These are phyloP conservation scores for Phytophthora ramorum DNA, from an alignment of 352 stramenopile genomes.

Conservation along the genomic window DNA sequence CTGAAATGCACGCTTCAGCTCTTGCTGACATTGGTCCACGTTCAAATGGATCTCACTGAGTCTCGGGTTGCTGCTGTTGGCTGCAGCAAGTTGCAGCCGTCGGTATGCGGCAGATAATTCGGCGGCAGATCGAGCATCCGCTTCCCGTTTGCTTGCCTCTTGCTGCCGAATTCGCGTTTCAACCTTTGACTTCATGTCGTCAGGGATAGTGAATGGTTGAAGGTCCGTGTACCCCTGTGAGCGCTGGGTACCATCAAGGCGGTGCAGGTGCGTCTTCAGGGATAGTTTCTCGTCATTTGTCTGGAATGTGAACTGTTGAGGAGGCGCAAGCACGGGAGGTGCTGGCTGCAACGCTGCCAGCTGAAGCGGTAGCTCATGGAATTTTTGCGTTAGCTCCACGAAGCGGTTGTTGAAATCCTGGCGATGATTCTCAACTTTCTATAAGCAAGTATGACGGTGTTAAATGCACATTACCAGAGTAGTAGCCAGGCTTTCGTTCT, in stretches of 20 bases:
- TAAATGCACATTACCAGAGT: no score
- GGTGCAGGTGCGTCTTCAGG: slow-evolving; percentile 55
- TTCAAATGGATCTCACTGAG: slow-evolving; percentile 66
- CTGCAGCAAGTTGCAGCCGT: slow-evolving; percentile 53
- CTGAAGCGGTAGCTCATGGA: slow-evolving; percentile 63
- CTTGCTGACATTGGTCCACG: slow-evolving; percentile 70
- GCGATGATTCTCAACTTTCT: slow-evolving; percentile 79
- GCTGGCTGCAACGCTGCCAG: slow-evolving; percentile 54
- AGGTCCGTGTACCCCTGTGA: slow-evolving; percentile 66
- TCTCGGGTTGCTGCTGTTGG: slow-evolving; percentile 53
- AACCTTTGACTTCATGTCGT: slow-evolving; percentile 84
- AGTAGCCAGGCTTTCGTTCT: background rate
- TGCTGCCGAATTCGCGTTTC: slow-evolving; percentile 70
- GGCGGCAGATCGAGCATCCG: slow-evolving; percentile 45
- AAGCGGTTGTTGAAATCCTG: slow-evolving; percentile 72
- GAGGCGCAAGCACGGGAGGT: background rate
- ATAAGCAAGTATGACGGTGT: background rate
- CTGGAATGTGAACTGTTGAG: slow-evolving; percentile 57
- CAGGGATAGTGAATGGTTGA: slow-evolving; percentile 73
- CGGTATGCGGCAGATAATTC: slow-evolving; percentile 72
- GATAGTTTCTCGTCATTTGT: slow-evolving; percentile 63
- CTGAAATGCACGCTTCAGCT: slow-evolving; percentile 72
- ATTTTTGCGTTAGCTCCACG: slow-evolving; percentile 64
- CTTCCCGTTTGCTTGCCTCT: slow-evolving; percentile 57
- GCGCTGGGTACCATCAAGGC: slow-evolving; percentile 24